Evolutionary conservation across 1,284 basidiomycete genomes (phyloP), one percentile per base, ranked within the genome.

Genomic region (Pterulicium gracile): DNA sequence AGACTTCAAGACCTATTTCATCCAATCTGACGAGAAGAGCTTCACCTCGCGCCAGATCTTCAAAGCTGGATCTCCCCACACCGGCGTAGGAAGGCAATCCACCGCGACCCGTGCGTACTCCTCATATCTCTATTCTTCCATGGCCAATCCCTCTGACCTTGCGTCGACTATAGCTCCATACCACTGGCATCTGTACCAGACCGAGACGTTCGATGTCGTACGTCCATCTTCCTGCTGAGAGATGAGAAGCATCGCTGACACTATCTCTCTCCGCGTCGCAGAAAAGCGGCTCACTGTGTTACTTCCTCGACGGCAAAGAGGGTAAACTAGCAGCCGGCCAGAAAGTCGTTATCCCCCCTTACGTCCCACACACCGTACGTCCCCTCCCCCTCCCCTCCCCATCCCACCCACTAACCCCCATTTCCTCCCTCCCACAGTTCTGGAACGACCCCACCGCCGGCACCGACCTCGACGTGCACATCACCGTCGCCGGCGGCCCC

Each of bases 171-270:
- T 35, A 59, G 58, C 58, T 18, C 58, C 58, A n/a, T 58, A 58
- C 42, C 58, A 59, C 45, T 59, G 57, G 57, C 58, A 59, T 47
- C 44, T 59, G 3, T 58, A 57, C 41, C 58, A 59, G 44, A 59
- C 57, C 24, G 58, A 59, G 45, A 53, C 50, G 5, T 59, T 59
- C 44, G 48, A 56, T 24, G 58, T 59, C 18, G 56, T 58, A 24
- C 13, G 54, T 48, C 14, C 12, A 24, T 15, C 39, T 23, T 24
- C 24, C 44, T 21, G 3, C 5, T 34, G n/a, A 41, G 23, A 12
- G 17, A 19, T 23, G 7, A 3, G 27, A 24, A 19, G 12, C 12
- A 14, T 20, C 24, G 4, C 17, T 43, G 23, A 20, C n/a, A 20
- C 3, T 15, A 41, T 3, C 5, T 5, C 35, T 3, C 10, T 12